phyloP scores from a whole-genome alignment of 345 rosid species.

The Geranium brycei region DNA sequence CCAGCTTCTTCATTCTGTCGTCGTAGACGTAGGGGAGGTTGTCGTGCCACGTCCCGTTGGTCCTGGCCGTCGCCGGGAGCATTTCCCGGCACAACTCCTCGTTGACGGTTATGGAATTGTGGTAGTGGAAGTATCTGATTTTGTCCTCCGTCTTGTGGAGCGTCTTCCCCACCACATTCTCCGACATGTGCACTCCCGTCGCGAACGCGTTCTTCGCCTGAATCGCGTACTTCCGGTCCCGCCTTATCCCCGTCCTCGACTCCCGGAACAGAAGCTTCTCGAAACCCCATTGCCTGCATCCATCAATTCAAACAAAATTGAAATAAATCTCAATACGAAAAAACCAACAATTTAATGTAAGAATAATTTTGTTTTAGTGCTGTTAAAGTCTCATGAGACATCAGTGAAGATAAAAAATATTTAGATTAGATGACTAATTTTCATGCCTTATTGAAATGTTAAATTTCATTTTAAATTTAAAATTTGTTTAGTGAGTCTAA shows the following conservation, averaged over 20 bases:
- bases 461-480: background rate
- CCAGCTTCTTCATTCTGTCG: slow-evolving; percentile 59
- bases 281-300: slow-evolving; percentile 78
- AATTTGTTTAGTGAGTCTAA: background rate
- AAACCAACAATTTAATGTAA: background rate
- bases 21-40: slow-evolving; percentile 62
- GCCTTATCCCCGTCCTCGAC: slow-evolving; percentile 48
- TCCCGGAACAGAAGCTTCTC: slow-evolving; percentile 75
- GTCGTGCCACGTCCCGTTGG: slow-evolving; percentile 32
- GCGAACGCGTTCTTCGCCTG: slow-evolving; percentile 76
- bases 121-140: slow-evolving; percentile 77
- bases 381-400: too few relatives aligned
- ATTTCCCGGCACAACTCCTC: slow-evolving; percentile 57
- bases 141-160: slow-evolving; percentile 62
- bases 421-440: too few relatives aligned
- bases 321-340: background rate
- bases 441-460: too few relatives aligned
- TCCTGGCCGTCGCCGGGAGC: slow-evolving; percentile 40
- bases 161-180: slow-evolving; percentile 62
- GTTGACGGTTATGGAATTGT: slow-evolving; percentile 44
- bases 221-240: slow-evolving; percentile 78
- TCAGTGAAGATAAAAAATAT: too few relatives aligned
- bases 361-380: too few relatives aligned
- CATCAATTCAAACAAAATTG: background rate
- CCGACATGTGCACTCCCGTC: slow-evolving; percentile 89